Evolutionary conservation across 176 grass and related monocot genomes (phyloP).

Genomic region (Miscanthus lutarioriparius): DNA sequence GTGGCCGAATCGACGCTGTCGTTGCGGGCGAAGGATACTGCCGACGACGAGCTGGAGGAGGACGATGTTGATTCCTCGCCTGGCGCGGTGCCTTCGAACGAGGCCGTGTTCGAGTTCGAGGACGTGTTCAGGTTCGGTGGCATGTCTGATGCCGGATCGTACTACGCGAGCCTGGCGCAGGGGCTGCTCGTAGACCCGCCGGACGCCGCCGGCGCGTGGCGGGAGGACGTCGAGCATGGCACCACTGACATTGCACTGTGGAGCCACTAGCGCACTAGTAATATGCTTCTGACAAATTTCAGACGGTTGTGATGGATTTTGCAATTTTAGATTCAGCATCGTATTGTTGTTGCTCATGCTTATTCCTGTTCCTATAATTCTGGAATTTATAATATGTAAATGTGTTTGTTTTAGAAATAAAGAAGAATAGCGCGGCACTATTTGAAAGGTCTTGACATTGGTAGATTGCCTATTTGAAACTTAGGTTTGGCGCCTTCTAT

Average conservation of each 20-base stretch:
- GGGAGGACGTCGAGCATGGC: slow-evolving; percentile 34
- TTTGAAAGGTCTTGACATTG: background rate
- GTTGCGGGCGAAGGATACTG: background rate
- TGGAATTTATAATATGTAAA: background rate
- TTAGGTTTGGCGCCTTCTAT: background rate
- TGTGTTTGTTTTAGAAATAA: background rate
- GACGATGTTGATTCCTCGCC: background rate
- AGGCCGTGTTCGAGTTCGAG: background rate
- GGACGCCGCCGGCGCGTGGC: background rate
- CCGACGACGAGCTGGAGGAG: background rate
- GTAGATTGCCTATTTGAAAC: background rate
- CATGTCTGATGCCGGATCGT: slow-evolving; percentile 42
- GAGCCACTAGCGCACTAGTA: slow-evolving; percentile 13
- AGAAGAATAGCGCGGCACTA: background rate
- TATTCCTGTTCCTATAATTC: background rate
- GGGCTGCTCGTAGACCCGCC: slow-evolving; percentile 54
- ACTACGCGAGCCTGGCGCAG: slow-evolving; percentile 64
- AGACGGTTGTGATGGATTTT: background rate
- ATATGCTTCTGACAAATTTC: background rate
- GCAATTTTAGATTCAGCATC: background rate
- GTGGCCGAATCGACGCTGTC: background rate
- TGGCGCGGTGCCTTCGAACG: background rate
- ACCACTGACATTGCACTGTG: slow-evolving; percentile 24
- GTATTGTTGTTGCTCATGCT: background rate
- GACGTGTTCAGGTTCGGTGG: slow-evolving; percentile 26